phyloP scores from a whole-genome alignment of 306 rosid species.

The Vachellia pachyceras region DNA sequence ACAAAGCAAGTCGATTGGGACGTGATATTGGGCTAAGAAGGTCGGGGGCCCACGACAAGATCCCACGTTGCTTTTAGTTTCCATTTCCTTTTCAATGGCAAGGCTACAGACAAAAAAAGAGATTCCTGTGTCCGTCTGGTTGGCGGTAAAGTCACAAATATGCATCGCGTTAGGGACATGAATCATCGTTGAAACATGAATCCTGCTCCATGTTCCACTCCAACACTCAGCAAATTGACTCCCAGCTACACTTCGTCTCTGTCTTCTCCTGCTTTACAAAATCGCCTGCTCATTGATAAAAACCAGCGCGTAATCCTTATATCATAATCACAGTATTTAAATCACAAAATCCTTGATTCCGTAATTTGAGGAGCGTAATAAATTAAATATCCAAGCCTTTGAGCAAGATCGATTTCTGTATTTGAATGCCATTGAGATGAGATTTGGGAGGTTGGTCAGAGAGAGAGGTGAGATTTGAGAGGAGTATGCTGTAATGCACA shows the following conservation, averaged over 20 bases:
- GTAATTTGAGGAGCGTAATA: background rate
- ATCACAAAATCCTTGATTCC: background rate
- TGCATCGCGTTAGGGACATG: background rate
- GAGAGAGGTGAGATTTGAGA: background rate
- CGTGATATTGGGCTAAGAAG: conserved; percentile 22
- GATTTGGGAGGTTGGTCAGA: too few relatives aligned
- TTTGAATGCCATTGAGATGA: background rate
- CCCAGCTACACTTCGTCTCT: background rate
- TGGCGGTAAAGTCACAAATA: conserved; percentile 31
- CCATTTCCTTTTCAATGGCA: conserved; percentile 28
- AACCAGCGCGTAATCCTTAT: background rate
- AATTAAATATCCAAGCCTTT: background rate
- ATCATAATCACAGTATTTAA: background rate
- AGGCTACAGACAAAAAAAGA: conserved; percentile 28
- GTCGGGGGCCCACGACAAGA: conserved; percentile 34
- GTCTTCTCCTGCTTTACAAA: background rate
- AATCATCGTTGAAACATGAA: background rate
- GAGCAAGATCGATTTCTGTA: background rate
- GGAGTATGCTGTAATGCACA: background rate
- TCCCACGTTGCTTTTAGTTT: conserved; percentile 38
- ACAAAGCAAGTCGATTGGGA: too few relatives aligned
- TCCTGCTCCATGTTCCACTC: background rate
- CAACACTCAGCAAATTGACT: background rate
- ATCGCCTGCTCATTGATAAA: background rate
- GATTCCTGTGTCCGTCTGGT: conserved; percentile 35